Base-by-base conservation (phyloP, 2,329 filamentous ascomycete genomes). In the Sclerotinia nivalis region DNA sequence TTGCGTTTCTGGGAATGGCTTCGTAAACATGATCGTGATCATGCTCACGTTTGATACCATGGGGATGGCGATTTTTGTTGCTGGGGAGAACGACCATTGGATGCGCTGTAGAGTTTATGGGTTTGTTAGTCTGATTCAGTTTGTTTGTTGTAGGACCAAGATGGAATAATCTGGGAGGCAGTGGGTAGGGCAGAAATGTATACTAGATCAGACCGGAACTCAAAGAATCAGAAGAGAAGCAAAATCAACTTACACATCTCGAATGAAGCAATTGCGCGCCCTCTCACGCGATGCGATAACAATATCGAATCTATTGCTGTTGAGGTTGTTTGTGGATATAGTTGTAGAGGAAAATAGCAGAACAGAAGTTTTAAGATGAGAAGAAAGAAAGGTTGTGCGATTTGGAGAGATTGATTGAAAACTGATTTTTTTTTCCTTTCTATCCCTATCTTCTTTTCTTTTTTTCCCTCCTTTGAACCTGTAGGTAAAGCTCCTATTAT, bases 161-260 rank as follows among this genome's bases (percentile, higher is more conserved):
- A 2, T 22, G 31, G 9, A 5, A 12, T 64, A 7, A 9, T 20
- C 28, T 49, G 22, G 22, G 9, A 15, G 4, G 22, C 10, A 40
- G 18, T 37, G 15, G 1, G 1, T 12, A 22, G 9, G 22, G 22
- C 31, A 49, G 34, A 40, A 10, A 3, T 28, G 13, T 1, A 9
- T 28, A 28, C 25, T 22, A 9, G 15, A 28, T 9, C 1, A 12
- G 47, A 40, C 9, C 6, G 9, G 13, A 65, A 34, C 9, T 65
- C 31, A 9, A 18, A 25, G 12, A 25, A 25, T 15, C 7, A 50
- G 6, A 25, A 15, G 18, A 49, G 34, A 28, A 52, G 6, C 5
- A 18, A 55, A 12, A 45, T 13, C 43, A 18, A 66, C 64, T 58
- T 66, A 66, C 64, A 66, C 64, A 66, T 66, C 50, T 34, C 45